These are phyloP conservation scores for Chenopodium formosanum DNA, from an alignment of 148 eudicot species.

Conservation along the genomic window DNA sequence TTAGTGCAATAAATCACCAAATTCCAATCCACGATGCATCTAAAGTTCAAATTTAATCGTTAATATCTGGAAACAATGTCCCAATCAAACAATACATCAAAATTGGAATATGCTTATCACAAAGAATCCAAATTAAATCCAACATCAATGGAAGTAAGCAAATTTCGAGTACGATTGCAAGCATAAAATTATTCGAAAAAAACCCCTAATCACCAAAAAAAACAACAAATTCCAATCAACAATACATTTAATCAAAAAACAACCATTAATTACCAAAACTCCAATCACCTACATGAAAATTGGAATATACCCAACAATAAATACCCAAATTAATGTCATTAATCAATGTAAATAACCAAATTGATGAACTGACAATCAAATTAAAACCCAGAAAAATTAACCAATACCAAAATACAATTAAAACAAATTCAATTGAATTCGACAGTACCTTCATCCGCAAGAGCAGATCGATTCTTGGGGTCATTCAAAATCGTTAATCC, in stretches of 20 bases:
- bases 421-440: neutral
- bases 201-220: too few species aligned
- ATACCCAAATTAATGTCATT: too few species aligned
- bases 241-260: too few species aligned
- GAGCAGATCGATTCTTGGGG: conserved; percentile 67
- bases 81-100: neutral
- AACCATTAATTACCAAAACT: neutral
- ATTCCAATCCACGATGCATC: neutral
- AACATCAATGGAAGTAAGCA: neutral
- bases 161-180: neutral
- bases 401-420: neutral
- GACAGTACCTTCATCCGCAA: conserved; percentile 69
- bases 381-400: neutral
- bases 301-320: neutral
- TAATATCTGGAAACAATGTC: neutral
- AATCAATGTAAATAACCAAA: neutral
- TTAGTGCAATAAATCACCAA: neutral
- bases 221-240: too few species aligned
- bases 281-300: neutral
- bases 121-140: neutral
- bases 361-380: neutral
- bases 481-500: conserved; percentile 69
- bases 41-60: neutral
- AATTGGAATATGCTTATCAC: neutral
- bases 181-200: neutral